phyloP scores from a whole-genome alignment of 179 eudicot species.

The Actinidia arguta region DNA sequence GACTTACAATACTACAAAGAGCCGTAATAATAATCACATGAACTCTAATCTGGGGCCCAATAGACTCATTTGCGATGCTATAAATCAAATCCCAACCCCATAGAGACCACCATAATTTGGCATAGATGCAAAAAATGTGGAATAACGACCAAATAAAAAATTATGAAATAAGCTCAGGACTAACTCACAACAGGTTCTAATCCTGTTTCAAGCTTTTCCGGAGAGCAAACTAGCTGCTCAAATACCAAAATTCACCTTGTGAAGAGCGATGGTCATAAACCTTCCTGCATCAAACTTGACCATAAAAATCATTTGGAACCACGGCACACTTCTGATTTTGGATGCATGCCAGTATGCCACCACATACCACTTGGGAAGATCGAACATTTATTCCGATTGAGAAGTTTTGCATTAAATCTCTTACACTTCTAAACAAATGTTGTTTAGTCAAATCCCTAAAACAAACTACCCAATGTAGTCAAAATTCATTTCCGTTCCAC shows the following conservation, averaged over 20 bases:
- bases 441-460: slow-evolving; percentile 23
- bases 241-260: neutral
- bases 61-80: no score
- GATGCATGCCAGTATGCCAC: neutral
- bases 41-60: no score
- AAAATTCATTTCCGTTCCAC: slow-evolving; percentile 76
- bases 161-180: neutral
- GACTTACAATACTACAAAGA: no score
- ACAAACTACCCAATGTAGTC: slow-evolving; percentile 33
- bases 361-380: slow-evolving; percentile 15
- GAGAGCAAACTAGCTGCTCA: slow-evolving; percentile 11
- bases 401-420: slow-evolving; percentile 34
- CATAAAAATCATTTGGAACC: neutral
- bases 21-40: no score
- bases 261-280: neutral
- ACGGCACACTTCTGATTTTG: neutral
- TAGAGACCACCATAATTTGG: neutral
- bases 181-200: neutral
- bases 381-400: slow-evolving; percentile 35
- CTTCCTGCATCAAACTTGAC: neutral
- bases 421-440: slow-evolving; percentile 41
- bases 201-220: neutral
- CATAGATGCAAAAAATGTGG: neutral
- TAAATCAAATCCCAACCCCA: no score
- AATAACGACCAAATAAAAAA: neutral